Evolutionary conservation across 345 rosid genomes (phyloP).

Genomic region (Lumnitzera littorea): DNA sequence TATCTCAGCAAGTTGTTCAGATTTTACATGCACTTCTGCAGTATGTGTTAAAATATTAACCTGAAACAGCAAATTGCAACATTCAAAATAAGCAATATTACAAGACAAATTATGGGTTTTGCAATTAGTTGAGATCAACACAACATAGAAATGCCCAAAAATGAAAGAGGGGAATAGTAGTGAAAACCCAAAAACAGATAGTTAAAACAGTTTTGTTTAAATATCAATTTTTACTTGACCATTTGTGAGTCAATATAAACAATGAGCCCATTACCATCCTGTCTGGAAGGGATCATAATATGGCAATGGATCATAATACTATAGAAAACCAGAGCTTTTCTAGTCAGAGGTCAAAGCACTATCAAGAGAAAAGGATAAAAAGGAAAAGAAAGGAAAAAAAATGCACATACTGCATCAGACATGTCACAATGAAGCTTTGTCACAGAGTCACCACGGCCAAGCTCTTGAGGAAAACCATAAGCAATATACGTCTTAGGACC

Average conservation of each 20-base stretch:
- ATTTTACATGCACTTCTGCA: conserved; percentile 25
- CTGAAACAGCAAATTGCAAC: conserved; percentile 25
- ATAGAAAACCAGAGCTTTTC: too few species aligned
- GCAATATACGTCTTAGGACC: conserved; percentile 84
- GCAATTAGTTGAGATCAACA: background rate
- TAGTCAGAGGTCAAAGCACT: too few species aligned
- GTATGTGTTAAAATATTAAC: conserved; percentile 65
- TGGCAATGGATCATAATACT: too few species aligned
- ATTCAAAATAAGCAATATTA: background rate
- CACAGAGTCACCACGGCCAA: conserved; percentile 82
- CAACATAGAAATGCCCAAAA: background rate
- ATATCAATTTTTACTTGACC: too few species aligned
- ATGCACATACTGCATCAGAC: conserved; percentile 71
- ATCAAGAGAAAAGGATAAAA: too few species aligned
- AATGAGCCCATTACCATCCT: too few species aligned
- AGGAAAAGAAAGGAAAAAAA: background rate
- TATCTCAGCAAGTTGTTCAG: conserved; percentile 9
- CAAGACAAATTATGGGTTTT: background rate
- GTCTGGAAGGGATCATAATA: too few species aligned
- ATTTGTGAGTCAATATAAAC: too few species aligned
- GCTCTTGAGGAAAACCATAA: conserved; percentile 59
- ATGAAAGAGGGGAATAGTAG: too few species aligned
- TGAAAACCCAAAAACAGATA: too few species aligned
- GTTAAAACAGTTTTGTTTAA: too few species aligned
- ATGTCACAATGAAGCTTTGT: conserved; percentile 87